These are phyloP conservation scores for Colletotrichum shisoi DNA, from an alignment of 2,329 filamentous ascomycete species.

Conservation along the genomic window DNA sequence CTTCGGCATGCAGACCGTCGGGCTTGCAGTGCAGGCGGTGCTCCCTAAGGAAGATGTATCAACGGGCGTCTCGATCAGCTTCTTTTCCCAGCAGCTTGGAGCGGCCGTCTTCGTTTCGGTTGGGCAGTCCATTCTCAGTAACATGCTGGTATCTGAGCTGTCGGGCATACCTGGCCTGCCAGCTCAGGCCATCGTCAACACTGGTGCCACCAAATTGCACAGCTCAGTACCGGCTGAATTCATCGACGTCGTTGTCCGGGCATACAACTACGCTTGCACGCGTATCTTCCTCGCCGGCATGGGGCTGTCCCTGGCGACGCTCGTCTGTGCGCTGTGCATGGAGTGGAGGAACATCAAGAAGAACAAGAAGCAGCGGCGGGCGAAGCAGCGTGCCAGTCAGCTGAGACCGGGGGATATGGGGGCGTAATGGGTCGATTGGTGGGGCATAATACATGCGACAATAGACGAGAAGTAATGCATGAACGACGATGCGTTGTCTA, in stretches of 20 bases:
- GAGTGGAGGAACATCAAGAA: constrained; percentile 76
- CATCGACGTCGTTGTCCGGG: constrained; percentile 62
- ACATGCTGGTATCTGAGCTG: constrained; percentile 53
- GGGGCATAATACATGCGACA: background rate
- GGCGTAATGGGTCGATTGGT: background rate
- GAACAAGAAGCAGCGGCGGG: constrained; percentile 38
- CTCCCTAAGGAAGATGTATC: constrained; percentile 62
- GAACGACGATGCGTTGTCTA: background rate
- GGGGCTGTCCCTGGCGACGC: constrained; percentile 62
- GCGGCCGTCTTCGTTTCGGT: constrained; percentile 66
- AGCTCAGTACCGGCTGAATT: constrained; percentile 59
- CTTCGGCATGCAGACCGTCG: constrained; percentile 64
- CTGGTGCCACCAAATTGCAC: constrained; percentile 68
- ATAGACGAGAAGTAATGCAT: background rate
- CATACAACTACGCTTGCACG: constrained; percentile 71
- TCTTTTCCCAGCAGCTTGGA: constrained; percentile 67
- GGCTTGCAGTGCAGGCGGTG: constrained; percentile 65
- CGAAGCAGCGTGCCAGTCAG: constrained; percentile 19
- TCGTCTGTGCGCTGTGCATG: constrained; percentile 66
- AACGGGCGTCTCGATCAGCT: constrained; percentile 63
- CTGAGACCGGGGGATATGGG: constrained; percentile 18
- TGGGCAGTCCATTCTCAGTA: constrained; percentile 63
- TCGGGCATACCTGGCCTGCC: constrained; percentile 54
- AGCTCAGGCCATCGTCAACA: constrained; percentile 53
- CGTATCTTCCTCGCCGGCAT: constrained; percentile 69